Evolutionary conservation across 305 asterid species (phyloP).

Genomic region (Withania somnifera): DNA sequence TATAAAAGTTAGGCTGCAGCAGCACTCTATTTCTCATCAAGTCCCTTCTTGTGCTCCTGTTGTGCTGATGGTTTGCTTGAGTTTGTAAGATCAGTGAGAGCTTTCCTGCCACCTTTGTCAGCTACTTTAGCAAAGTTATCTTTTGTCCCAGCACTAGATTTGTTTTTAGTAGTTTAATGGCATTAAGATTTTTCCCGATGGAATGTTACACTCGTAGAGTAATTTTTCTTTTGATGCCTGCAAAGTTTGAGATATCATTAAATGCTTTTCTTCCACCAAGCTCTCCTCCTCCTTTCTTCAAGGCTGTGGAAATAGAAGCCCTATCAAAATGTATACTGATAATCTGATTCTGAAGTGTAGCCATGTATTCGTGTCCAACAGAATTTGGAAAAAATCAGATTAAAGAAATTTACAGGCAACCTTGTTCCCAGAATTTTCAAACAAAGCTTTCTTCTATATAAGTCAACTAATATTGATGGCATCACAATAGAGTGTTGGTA

Average conservation of each 20-base stretch:
- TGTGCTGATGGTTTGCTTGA: slow-evolving; percentile 38
- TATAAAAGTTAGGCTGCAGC: too few species aligned
- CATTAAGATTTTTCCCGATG: slow-evolving; percentile 34
- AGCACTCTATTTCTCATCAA: slow-evolving; percentile 24
- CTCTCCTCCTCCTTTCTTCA: slow-evolving; percentile 41
- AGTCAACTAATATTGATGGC: too few species aligned
- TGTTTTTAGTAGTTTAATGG: slow-evolving; percentile 19
- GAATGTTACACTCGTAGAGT: slow-evolving; percentile 27
- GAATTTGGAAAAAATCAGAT: neutral
- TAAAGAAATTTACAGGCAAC: too few species aligned
- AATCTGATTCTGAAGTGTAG: slow-evolving; percentile 74
- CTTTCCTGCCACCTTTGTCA: slow-evolving; percentile 59
- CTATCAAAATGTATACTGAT: slow-evolving; percentile 48
- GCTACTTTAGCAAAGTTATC: slow-evolving; percentile 21
- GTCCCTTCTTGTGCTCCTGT: slow-evolving; percentile 21
- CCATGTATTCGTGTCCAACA: slow-evolving; percentile 26
- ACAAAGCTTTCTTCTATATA: too few species aligned
- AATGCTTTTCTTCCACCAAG: slow-evolving; percentile 65
- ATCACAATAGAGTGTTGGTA: too few species aligned
- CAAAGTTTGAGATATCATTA: slow-evolving; percentile 66
- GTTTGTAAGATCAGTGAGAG: slow-evolving; percentile 69
- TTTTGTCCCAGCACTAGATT: neutral
- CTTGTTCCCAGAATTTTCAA: too few species aligned
- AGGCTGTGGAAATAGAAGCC: slow-evolving; percentile 23
- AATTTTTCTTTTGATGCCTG: slow-evolving; percentile 33